Evolutionary conservation across 176 grass and related monocot species (phyloP).

Genomic region (Zizania latifolia): DNA sequence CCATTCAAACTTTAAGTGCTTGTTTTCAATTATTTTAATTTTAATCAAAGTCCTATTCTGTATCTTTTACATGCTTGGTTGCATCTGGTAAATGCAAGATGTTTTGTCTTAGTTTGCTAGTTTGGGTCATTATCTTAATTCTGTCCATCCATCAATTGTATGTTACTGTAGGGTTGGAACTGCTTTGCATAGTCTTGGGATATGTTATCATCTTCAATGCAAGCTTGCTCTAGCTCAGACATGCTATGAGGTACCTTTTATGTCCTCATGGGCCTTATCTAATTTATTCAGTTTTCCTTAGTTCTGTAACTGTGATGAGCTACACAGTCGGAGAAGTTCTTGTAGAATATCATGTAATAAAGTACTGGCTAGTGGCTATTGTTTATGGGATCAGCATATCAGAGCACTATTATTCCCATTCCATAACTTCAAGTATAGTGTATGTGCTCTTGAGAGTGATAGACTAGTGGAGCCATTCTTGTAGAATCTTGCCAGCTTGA

Average conservation of each 20-base stretch:
- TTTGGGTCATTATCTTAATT: background rate
- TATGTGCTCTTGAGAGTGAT: background rate
- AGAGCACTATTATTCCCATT: background rate
- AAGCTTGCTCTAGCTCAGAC: conserved; percentile 67
- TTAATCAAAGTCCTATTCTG: background rate
- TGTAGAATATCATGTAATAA: conserved; percentile 4
- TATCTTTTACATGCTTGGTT: background rate
- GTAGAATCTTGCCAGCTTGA: background rate
- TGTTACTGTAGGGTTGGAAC: conserved; percentile 58
- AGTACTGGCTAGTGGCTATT: background rate
- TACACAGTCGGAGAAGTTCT: background rate
- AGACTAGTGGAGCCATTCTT: background rate
- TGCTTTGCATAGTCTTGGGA: conserved; percentile 74
- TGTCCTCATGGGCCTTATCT: background rate
- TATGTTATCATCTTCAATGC: conserved; percentile 60
- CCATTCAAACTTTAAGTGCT: background rate
- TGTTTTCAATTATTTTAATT: background rate
- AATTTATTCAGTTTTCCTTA: background rate
- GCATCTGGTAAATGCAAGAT: background rate
- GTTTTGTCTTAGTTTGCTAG: background rate
- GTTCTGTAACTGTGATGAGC: background rate
- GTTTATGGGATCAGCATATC: conserved; percentile 13
- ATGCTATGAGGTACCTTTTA: conserved; percentile 69
- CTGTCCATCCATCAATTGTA: background rate
- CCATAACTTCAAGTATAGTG: background rate